Evolutionary conservation across 495 filamentous ascomycete species (phyloP).

Genomic region (Aspergillus asperescens): DNA sequence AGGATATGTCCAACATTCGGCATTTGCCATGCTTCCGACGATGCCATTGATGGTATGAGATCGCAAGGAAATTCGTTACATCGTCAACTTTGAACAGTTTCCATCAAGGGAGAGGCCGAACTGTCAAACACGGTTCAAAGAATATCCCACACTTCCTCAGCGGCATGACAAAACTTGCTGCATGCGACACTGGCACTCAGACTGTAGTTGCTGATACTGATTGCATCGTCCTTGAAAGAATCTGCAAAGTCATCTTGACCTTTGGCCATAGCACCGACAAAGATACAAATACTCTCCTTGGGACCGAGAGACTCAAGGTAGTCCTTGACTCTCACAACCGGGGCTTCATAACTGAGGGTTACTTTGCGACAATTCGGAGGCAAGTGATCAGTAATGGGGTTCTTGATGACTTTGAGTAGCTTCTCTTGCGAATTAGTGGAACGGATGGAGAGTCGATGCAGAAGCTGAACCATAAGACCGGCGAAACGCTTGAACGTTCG

Average conservation of each 20-base stretch:
- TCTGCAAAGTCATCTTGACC: slow-evolving; percentile 94
- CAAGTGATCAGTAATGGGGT: slow-evolving; percentile 93
- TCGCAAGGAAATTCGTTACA: slow-evolving; percentile 37
- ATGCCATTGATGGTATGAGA: slow-evolving; percentile 13
- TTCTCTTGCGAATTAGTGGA: slow-evolving; percentile 96
- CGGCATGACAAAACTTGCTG: slow-evolving; percentile 98
- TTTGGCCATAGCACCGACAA: slow-evolving; percentile 98
- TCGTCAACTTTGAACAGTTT: slow-evolving; percentile 24
- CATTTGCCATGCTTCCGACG: slow-evolving; percentile 6
- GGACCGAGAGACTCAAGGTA: slow-evolving; percentile 73
- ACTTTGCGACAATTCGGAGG: slow-evolving; percentile 97
- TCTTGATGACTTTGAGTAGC: slow-evolving; percentile 93
- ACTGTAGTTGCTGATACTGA: slow-evolving; percentile 97
- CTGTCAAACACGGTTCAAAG: slow-evolving; percentile 46
- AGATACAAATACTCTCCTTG: slow-evolving; percentile 92
- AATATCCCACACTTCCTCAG: slow-evolving; percentile 93
- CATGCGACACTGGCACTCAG: slow-evolving; percentile 95
- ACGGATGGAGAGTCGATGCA: slow-evolving; percentile 92
- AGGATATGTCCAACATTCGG: slow-evolving; percentile 4
- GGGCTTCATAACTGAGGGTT: slow-evolving; percentile 86
- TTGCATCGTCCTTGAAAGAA: slow-evolving; percentile 88
- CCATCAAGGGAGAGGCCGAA: slow-evolving; percentile 8
- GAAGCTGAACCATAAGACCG: slow-evolving; percentile 96
- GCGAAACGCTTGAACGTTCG: slow-evolving; percentile 98
- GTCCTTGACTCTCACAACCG: slow-evolving; percentile 78